phyloP scores from a whole-genome alignment of 2,329 filamentous ascomycete genomes.

The Fusarium temperatum region DNA sequence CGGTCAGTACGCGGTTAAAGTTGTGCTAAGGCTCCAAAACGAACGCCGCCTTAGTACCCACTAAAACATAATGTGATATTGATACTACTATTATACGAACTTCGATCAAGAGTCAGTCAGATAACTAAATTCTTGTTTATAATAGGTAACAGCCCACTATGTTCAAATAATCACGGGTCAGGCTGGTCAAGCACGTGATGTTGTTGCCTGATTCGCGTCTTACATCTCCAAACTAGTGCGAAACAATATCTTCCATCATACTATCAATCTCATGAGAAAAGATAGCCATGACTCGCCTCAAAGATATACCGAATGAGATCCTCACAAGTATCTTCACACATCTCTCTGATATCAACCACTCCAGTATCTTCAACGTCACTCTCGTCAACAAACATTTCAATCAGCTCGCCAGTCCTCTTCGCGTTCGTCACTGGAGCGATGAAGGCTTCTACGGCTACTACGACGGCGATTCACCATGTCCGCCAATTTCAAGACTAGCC shows the following conservation, averaged over 20 bases:
- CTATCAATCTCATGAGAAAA: not conserved
- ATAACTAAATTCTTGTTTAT: fast-evolving
- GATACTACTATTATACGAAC: too few species aligned
- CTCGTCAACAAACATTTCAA: not conserved
- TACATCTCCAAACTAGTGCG: too few species aligned
- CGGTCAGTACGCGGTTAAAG: not conserved
- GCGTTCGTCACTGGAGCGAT: not conserved
- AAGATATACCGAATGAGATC: not conserved
- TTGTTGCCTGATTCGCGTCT: not conserved
- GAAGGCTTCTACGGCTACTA: not conserved
- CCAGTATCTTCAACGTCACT: not conserved
- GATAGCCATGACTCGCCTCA: not conserved
- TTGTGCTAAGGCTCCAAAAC: not conserved
- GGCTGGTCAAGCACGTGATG: not conserved
- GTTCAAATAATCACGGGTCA: not conserved
- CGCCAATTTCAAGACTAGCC: not conserved
- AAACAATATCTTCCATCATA: not conserved
- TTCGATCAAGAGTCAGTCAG: fast-evolving
- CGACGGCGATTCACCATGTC: not conserved
- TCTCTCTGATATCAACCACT: not conserved
- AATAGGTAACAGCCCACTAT: fast-evolving
- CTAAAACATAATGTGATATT: too few species aligned
- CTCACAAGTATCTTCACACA: not conserved
- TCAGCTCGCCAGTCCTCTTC: not conserved
- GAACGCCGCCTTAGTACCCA: not conserved